These are phyloP conservation scores for Agarophyton chilense DNA, from an alignment of 23 red algal species.

Conservation along the genomic window DNA sequence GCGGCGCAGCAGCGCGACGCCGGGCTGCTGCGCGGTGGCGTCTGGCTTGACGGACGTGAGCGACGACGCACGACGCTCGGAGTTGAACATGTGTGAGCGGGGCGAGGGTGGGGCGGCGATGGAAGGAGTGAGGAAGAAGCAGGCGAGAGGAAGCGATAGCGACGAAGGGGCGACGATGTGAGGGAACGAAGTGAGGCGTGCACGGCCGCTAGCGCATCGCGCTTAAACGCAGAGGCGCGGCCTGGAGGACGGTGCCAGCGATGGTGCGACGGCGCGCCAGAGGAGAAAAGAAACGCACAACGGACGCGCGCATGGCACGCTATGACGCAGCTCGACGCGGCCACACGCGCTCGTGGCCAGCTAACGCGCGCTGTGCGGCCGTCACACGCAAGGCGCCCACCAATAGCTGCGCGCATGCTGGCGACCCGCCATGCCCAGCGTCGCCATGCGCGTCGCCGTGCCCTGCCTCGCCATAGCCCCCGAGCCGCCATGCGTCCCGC, in stretches of 20 bases:
- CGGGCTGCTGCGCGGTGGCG: background rate
- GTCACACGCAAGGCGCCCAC: background rate
- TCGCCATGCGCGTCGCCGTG: too few relatives aligned
- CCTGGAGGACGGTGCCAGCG: too few relatives aligned
- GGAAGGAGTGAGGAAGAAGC: background rate
- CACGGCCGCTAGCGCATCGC: too few relatives aligned
- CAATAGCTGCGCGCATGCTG: background rate
- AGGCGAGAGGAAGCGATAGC: background rate
- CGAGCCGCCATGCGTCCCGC: too few relatives aligned
- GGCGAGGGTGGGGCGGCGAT: too few relatives aligned
- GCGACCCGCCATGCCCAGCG: too few relatives aligned
- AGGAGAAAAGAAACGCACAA: background rate
- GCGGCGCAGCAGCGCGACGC: slow-evolving; percentile 25
- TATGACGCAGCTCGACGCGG: background rate
- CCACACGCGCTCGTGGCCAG: background rate
- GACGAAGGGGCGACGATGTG: too few relatives aligned
- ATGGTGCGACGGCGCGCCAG: too few relatives aligned
- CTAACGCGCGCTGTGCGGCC: background rate
- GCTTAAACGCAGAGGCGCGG: too few relatives aligned
- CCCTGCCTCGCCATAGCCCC: too few relatives aligned
- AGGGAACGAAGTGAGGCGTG: too few relatives aligned
- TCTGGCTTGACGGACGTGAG: slow-evolving; percentile 6
- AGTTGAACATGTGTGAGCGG: background rate
- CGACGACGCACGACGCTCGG: background rate
- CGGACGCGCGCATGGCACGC: background rate